These are phyloP conservation scores for Leishmania lainsoni DNA, from an alignment of 208 protist species.

Conservation along the genomic window DNA sequence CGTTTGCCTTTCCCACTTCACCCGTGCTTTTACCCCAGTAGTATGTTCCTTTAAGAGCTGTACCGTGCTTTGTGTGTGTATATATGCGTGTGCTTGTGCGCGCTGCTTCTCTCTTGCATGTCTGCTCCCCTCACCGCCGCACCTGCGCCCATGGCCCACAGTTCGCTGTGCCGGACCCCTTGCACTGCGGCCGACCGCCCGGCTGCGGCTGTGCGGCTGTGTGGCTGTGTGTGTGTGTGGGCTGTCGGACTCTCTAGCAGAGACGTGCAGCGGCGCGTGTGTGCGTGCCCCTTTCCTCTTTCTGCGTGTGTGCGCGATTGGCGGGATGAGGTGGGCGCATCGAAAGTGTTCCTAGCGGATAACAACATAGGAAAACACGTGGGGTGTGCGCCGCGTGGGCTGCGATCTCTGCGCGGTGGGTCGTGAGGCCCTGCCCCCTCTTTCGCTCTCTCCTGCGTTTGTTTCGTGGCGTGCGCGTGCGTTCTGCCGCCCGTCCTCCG, in stretches of 20 bases:
- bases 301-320: neutral
- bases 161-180: neutral
- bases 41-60: neutral
- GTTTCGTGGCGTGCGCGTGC: neutral
- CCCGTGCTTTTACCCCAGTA: neutral
- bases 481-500: constrained; percentile 1
- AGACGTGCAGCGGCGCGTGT: neutral
- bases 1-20: neutral
- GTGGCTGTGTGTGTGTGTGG: neutral
- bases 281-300: no score
- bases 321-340: no score
- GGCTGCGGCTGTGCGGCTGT: neutral
- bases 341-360: no score
- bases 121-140: neutral
- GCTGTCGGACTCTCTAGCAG: neutral
- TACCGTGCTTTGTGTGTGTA: neutral
- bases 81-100: neutral
- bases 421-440: no score
- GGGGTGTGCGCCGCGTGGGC: no score
- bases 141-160: neutral
- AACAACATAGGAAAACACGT: no score
- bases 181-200: neutral
- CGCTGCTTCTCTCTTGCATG: neutral
- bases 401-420: no score
- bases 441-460: no score